Evolutionary conservation across 768 basidiomycete genomes (phyloP), one percentile per base, ranked within the genome.

Genomic region (Mycena venus): DNA sequence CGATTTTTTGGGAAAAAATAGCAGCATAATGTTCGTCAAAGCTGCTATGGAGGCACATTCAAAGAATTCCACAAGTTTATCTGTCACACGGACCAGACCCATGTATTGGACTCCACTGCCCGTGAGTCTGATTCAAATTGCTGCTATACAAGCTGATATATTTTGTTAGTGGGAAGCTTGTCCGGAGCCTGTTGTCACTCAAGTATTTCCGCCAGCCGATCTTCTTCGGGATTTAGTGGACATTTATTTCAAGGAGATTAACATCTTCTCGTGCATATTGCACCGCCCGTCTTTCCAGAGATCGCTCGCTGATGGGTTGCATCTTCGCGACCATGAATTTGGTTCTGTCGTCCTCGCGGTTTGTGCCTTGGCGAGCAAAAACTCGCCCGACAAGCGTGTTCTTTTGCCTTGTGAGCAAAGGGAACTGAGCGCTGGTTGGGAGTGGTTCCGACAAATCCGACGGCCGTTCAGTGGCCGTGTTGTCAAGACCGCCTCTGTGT

Each of bases 201-300:
- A 60, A 23, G 21, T 8, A 1, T 76, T 73, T 23, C 71, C 71
- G 1, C 75, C 75, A 82, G 29, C 67, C 15, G 75, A 76, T 40
- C 81, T 93, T 32, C 83, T 85, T 6, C 60, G 71, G 4, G 38
- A 61, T 2, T 82, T 93, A 23, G 81, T 92, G 59, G 84, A 91
- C 32, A 80, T 86, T 21, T 92, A 88, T 73, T 93, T 93, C 77
- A 71, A 64, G 0, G 62, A 84, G 42, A 34, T 83, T 66, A 88
- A 91, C 75, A 70, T 79, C 15, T 76, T 83, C 34, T 74, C 81
- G 1, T 89, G 90, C 1, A 77, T 93, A 2, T 77, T 93, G 12
- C 91, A 92, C 72, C 84, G 87, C 0, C 86, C 87, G 0, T 84
- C 85, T 19, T 92, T 93, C 70, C 83, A 88, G 32, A 78, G 80